Percentiles rank a stretch among this genome's conserved stretches.
These are phyloP conservation scores for Sclerotinia glacialis DNA, from an alignment of 2,329 filamentous ascomycete species.

Conservation along the genomic window DNA sequence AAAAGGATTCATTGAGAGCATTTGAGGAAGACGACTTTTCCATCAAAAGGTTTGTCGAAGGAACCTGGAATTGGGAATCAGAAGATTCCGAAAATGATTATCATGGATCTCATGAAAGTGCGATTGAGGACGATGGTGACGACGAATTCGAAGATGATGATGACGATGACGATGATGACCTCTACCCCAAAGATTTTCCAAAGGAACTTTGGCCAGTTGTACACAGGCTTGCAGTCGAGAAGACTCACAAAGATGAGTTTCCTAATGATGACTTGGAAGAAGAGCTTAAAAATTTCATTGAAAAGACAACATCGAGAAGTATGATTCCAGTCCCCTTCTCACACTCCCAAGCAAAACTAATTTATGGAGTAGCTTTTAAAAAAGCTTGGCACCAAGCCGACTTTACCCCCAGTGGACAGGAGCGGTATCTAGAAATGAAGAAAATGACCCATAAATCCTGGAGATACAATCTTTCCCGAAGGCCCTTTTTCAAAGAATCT, in stretches of 20 bases:
- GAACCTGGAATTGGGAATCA: conserved; percentile 22
- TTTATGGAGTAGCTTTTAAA: conserved; percentile 39
- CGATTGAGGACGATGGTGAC: neutral
- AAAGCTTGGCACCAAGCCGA: conserved; percentile 47
- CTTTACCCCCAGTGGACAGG: conserved; percentile 42
- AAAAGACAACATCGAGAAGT: conserved; percentile 41
- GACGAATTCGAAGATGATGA: conserved; percentile 9
- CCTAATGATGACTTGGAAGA: conserved; percentile 23
- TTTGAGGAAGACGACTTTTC: conserved; percentile 26
- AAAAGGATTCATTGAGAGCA: conserved; percentile 19
- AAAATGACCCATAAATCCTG: conserved; percentile 41
- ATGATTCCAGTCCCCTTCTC: neutral
- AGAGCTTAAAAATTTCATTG: conserved; percentile 38
- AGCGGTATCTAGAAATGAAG: conserved; percentile 42
- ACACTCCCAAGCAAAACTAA: neutral
- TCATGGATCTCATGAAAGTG: too few relatives aligned
- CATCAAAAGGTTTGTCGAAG: conserved; percentile 23
- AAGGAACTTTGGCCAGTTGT: conserved; percentile 1
- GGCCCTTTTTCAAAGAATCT: conserved; percentile 26
- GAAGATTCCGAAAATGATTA: conserved; percentile 10
- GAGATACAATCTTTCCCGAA: conserved; percentile 28
- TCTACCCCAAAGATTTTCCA: neutral
- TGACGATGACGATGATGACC: neutral
- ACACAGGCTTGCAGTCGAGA: conserved; percentile 12
- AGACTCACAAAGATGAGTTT: neutral